phyloP scores from a whole-genome alignment of 1,284 basidiomycete genomes.

The Ustilago xerochloae region DNA sequence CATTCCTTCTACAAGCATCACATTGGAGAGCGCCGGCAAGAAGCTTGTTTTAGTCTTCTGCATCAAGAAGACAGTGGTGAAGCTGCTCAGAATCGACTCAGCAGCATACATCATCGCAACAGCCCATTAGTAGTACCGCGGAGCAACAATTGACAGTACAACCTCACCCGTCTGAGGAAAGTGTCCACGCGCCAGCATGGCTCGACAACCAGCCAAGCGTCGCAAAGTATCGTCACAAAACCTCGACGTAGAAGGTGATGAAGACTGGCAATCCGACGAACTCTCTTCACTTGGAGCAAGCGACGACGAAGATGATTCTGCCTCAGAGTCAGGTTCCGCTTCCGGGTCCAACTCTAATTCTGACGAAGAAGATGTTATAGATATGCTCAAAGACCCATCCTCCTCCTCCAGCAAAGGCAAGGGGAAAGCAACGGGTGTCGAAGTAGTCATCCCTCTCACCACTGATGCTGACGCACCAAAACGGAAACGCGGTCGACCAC shows the following conservation, averaged over 20 bases:
- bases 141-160: neutral
- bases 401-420: constrained; percentile 1
- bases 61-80: too few relatives aligned
- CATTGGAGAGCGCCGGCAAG: too few relatives aligned
- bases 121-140: neutral
- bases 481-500: constrained; percentile 37
- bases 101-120: neutral
- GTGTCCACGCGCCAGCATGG: constrained; percentile 15
- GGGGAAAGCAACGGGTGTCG: constrained; percentile 8
- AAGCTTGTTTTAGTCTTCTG: too few relatives aligned
- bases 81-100: neutral
- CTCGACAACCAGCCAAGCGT: constrained; percentile 35
- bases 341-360: constrained; percentile 17
- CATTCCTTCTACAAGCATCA: too few relatives aligned
- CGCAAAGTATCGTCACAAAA: constrained; percentile 20
- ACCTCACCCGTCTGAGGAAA: neutral
- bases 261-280: constrained; percentile 48
- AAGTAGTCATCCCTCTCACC: constrained; percentile 31
- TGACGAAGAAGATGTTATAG: constrained; percentile 37
- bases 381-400: constrained; percentile 31
- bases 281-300: constrained; percentile 39
- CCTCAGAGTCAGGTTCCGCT: constrained; percentile 11
- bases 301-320: constrained; percentile 23
- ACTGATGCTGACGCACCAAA: constrained; percentile 12
- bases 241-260: constrained; percentile 38